phyloP scores from a whole-genome alignment of 495 filamentous ascomycete species.

The Talaromyces nanjingensis region DNA sequence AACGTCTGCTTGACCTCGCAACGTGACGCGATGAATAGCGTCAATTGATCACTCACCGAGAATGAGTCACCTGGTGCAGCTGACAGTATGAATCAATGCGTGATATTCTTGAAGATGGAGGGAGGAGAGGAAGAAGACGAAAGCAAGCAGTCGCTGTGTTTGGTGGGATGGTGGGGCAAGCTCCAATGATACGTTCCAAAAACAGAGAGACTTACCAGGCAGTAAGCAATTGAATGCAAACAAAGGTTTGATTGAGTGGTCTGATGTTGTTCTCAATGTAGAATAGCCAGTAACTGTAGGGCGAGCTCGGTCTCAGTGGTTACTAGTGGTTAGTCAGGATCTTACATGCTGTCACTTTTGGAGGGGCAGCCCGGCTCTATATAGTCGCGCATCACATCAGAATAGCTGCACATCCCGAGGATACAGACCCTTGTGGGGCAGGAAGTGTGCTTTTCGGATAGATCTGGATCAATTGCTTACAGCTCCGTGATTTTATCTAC shows the following conservation, averaged over 20 bases:
- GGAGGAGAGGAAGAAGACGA: not conserved
- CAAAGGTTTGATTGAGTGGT: not conserved
- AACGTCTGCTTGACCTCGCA: slow-evolving; percentile 10
- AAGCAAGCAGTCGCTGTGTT: not conserved
- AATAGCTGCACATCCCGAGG: not conserved
- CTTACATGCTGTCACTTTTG: not conserved
- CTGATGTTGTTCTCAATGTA: not conserved
- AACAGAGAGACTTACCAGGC: not conserved
- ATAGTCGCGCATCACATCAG: not conserved
- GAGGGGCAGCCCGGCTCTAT: not conserved
- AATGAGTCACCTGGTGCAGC: not conserved
- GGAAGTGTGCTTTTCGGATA: not conserved
- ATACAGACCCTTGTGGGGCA: not conserved
- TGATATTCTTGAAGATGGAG: not conserved
- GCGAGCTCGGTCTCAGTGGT: not conserved
- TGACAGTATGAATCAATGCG: not conserved
- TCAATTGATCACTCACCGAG: slow-evolving; percentile 5
- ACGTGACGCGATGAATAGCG: slow-evolving; percentile 6
- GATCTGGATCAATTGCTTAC: not conserved
- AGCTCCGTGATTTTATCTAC: not conserved
- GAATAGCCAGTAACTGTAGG: not conserved
- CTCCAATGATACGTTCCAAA: not conserved
- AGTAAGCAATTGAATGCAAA: not conserved
- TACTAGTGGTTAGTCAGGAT: not conserved
- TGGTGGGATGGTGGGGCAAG: slow-evolving; percentile 10